A percentile compares a stretch with the other conserved stretches of the same genome.
These are phyloP conservation scores for Salvia rosmarinus DNA, from an alignment of 257 asterid species.

Conservation along the genomic window DNA sequence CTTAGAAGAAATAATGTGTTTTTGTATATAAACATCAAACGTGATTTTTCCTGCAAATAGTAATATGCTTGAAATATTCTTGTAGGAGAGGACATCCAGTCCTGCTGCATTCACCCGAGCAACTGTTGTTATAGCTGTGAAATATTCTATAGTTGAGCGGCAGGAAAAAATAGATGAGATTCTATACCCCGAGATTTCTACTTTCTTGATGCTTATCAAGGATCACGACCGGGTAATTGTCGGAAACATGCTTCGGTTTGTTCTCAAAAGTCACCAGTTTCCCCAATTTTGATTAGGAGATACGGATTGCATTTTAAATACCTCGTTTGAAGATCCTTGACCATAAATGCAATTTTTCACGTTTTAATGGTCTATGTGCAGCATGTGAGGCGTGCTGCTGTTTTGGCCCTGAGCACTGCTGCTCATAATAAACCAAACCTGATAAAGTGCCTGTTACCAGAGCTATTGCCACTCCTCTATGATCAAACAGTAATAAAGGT, in stretches of 20 bases:
- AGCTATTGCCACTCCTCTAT: slow-evolving; percentile 88
- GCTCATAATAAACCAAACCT: slow-evolving; percentile 98
- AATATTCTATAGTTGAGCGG: slow-evolving; percentile 94
- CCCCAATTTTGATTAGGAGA: slow-evolving; percentile 11
- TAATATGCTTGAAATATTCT: slow-evolving; percentile 33
- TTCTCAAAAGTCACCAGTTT: neutral
- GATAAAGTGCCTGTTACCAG: slow-evolving; percentile 83
- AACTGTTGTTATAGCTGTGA: slow-evolving; percentile 91
- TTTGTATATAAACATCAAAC: neutral
- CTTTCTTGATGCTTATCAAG: slow-evolving; percentile 92
- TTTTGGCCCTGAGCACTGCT: slow-evolving; percentile 94
- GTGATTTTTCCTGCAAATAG: slow-evolving; percentile 7
- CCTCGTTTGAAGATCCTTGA: slow-evolving; percentile 5
- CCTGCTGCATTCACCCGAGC: slow-evolving; percentile 97
- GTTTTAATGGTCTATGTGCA: slow-evolving; percentile 49
- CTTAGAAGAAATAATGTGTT: too few species aligned
- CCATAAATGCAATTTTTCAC: slow-evolving; percentile 22
- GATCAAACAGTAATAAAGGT: slow-evolving; percentile 97
- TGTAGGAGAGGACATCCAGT: slow-evolving; percentile 81
- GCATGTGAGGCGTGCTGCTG: slow-evolving; percentile 99
- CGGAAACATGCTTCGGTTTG: slow-evolving; percentile 6
- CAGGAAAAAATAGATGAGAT: slow-evolving; percentile 92
- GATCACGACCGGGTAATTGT: slow-evolving; percentile 84
- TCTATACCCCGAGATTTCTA: slow-evolving; percentile 78
- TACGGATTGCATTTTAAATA: slow-evolving; percentile 7